A percentile compares a stretch with the other conserved stretches of the same genome.
Conservation (phyloP, 495 filamentous ascomycete species). For the Aspergillus indologenus region DNA sequence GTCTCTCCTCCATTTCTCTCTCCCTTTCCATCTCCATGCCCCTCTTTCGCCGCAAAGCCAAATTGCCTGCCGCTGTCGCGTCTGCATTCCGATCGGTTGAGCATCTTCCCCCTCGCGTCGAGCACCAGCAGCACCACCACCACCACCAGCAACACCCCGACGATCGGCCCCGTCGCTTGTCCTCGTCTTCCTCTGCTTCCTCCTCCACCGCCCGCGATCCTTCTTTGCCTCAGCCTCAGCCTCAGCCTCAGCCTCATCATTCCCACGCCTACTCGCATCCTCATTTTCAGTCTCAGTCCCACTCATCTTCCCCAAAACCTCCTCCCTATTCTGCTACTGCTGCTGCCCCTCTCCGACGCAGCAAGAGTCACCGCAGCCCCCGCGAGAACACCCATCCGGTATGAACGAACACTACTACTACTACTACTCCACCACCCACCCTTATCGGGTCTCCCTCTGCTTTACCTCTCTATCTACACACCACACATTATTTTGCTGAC, state of each 20-base stretch:
- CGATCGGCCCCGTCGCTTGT: slow-evolving; percentile 13
- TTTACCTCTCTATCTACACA: not conserved
- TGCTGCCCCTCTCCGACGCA: slow-evolving; percentile 23
- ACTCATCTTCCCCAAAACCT: slow-evolving; percentile 12
- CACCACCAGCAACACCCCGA: slow-evolving; percentile 18
- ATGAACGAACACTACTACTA: slow-evolving; percentile 19
- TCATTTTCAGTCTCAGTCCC: slow-evolving; percentile 14
- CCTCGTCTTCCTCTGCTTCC: slow-evolving; percentile 1
- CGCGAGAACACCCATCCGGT: slow-evolving; percentile 12
- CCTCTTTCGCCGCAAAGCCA: slow-evolving; percentile 32
- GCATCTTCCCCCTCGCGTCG: slow-evolving; percentile 29
- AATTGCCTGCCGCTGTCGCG: slow-evolving; percentile 22
- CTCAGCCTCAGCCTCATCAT: slow-evolving; percentile 17
- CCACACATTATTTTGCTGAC: slow-evolving; percentile 20
- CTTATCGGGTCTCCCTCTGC: slow-evolving; percentile 12
- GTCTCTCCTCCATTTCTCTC: not conserved
- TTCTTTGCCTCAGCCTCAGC: slow-evolving; percentile 18
- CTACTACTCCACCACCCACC: slow-evolving; percentile 10
- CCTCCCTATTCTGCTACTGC: slow-evolving; percentile 18
- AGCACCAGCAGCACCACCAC: too few relatives aligned
- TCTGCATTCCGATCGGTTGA: slow-evolving; percentile 34
- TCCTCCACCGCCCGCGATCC: slow-evolving; percentile 20
- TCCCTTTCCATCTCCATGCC: slow-evolving; percentile 27
- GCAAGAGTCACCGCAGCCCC: slow-evolving; percentile 29
- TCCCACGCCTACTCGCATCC: slow-evolving; percentile 8